A percentile compares a stretch with the other conserved stretches of the same genome.
phyloP scores from a whole-genome alignment of 805 yeast species.

The Hanseniaspora clermontiae region DNA sequence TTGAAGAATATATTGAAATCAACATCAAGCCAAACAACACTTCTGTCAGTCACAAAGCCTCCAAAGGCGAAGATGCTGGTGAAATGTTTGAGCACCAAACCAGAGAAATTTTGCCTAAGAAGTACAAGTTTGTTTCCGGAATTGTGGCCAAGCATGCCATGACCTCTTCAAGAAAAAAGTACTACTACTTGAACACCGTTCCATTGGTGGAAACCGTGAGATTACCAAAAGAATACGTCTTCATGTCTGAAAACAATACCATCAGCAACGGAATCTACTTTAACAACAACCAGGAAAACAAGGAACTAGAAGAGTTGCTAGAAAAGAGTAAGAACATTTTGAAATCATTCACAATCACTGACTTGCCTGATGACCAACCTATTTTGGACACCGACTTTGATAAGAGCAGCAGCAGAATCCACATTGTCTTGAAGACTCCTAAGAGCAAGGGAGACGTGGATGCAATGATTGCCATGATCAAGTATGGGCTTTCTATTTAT shows the following conservation, averaged over 20 bases:
- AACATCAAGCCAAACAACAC: constrained; percentile 38
- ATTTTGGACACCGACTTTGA: constrained; percentile 40
- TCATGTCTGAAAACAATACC: constrained; percentile 81
- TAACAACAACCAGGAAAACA: constrained; percentile 27
- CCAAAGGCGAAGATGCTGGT: constrained; percentile 17
- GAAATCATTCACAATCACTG: constrained; percentile 68
- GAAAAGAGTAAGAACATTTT: constrained; percentile 36
- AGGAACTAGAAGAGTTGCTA: constrained; percentile 36
- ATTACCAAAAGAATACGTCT: constrained; percentile 64
- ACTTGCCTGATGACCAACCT: constrained; percentile 69
- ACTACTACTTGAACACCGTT: constrained; percentile 75
- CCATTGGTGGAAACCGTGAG: constrained; percentile 60
- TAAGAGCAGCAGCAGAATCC: constrained; percentile 36
- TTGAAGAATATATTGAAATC: constrained; percentile 42
- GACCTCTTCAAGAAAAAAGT: constrained; percentile 60
- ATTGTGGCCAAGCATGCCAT: constrained; percentile 74
- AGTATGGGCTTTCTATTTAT: constrained; percentile 45
- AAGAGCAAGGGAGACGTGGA: constrained; percentile 37
- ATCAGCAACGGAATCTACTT: constrained; percentile 49
- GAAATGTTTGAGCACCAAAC: constrained; percentile 22
- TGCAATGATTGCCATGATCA: constrained; percentile 38
- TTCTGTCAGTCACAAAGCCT: constrained; percentile 21
- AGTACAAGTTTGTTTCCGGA: constrained; percentile 57
- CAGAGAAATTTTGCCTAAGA: constrained; percentile 35
- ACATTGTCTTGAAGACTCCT: constrained; percentile 44